phyloP scores from a whole-genome alignment of 164 flowering plant genomes.

The Houttuynia cordata region DNA sequence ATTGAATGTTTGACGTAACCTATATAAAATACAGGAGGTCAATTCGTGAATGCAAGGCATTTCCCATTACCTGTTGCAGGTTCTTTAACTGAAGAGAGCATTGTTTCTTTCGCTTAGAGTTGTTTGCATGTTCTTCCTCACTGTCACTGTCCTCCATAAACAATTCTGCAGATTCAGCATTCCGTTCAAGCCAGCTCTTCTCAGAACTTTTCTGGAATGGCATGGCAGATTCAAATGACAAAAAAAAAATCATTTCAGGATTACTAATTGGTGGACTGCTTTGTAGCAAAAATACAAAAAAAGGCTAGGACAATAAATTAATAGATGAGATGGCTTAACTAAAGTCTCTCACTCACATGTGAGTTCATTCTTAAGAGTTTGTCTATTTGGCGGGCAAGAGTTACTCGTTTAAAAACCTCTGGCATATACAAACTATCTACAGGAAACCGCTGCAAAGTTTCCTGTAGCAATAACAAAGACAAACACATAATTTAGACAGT shows the following conservation, averaged over 20 bases:
- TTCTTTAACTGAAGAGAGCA: slow-evolving; percentile 37
- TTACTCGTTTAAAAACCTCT: slow-evolving; percentile 57
- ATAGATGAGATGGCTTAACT: too few species aligned
- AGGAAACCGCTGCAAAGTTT: slow-evolving; percentile 70
- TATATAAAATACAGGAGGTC: neutral
- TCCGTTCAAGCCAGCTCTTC: slow-evolving; percentile 70
- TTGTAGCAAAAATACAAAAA: too few species aligned
- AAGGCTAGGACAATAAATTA: too few species aligned
- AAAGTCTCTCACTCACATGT: slow-evolving; percentile 11
- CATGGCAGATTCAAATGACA: neutral
- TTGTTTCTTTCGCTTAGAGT: slow-evolving; percentile 42
- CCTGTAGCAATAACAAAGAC: slow-evolving; percentile 32
- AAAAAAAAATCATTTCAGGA: too few species aligned
- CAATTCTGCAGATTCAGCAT: slow-evolving; percentile 72
- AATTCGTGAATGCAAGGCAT: neutral
- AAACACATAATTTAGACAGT: neutral
- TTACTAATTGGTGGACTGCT: too few species aligned
- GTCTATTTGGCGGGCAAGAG: slow-evolving; percentile 93
- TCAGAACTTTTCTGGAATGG: slow-evolving; percentile 56
- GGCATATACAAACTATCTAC: slow-evolving; percentile 73
- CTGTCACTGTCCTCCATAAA: slow-evolving; percentile 60
- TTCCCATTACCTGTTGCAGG: slow-evolving; percentile 56
- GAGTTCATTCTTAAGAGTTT: slow-evolving; percentile 57
- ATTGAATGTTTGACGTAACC: neutral
- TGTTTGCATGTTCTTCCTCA: slow-evolving; percentile 76